Conservation (phyloP, 495 filamentous ascomycete species). For the Cercophora samala region DNA sequence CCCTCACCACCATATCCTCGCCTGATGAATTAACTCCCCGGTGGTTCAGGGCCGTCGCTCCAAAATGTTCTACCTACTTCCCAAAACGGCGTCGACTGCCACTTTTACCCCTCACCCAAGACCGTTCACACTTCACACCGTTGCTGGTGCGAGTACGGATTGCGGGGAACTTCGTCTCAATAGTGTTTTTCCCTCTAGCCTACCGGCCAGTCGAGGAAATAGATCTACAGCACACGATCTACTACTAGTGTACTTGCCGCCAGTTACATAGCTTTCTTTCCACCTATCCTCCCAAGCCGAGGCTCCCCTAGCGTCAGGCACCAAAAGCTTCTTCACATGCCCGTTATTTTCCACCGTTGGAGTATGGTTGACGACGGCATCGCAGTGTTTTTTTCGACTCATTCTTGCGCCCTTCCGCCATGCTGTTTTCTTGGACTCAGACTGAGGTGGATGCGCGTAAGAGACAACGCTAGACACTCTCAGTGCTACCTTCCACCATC, state of each 20-base stretch:
- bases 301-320: conserved; percentile 18
- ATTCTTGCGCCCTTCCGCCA: background rate
- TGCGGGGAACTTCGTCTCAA: background rate
- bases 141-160: background rate
- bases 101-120: background rate
- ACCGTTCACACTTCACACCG: too few species aligned
- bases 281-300: conserved; percentile 11
- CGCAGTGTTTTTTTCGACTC: background rate
- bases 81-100: background rate
- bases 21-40: background rate
- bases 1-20: background rate
- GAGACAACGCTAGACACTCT: background rate
- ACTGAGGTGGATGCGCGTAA: background rate
- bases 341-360: background rate
- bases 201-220: background rate
- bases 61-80: background rate
- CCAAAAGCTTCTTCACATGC: conserved; percentile 21
- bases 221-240: background rate
- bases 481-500: background rate
- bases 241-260: background rate
- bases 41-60: background rate
- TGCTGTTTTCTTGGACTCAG: background rate
- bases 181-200: background rate
- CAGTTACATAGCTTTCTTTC: background rate
- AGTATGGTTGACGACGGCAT: background rate